phyloP scores from a whole-genome alignment of 23 red algal species.

The Gracilaria gracilis region DNA sequence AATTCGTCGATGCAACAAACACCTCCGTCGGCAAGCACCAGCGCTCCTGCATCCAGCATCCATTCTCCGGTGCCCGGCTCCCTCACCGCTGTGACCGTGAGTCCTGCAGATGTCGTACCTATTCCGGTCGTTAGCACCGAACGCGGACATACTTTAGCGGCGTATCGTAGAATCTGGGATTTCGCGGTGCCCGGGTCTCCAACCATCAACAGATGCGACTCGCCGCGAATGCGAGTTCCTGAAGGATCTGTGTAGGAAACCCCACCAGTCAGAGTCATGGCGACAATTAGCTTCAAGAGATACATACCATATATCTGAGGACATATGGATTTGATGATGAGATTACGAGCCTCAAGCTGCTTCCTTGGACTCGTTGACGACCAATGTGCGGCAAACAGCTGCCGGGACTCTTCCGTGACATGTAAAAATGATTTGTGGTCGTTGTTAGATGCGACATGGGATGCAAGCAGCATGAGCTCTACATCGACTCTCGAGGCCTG shows the following conservation, averaged over 20 bases:
- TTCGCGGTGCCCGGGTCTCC: slow-evolving; percentile 98
- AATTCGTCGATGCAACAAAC: slow-evolving; percentile 99
- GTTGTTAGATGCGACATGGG: slow-evolving; percentile 77
- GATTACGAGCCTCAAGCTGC: slow-evolving; percentile 74
- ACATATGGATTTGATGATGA: slow-evolving; percentile 88
- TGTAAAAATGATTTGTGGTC: slow-evolving; percentile 90
- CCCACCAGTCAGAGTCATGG: slow-evolving; percentile 91
- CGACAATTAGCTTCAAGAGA: slow-evolving; percentile 89
- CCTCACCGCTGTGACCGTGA: slow-evolving; percentile 95
- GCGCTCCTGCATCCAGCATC: slow-evolving; percentile 94
- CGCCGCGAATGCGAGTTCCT: slow-evolving; percentile 83
- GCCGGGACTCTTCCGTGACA: slow-evolving; percentile 76
- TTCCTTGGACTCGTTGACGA: slow-evolving; percentile 29
- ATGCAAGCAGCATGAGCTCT: slow-evolving; percentile 85
- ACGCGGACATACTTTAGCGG: slow-evolving; percentile 85
- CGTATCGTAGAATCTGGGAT: slow-evolving; percentile 88
- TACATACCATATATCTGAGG: slow-evolving; percentile 98
- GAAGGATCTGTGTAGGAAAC: slow-evolving; percentile 78
- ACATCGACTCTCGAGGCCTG: slow-evolving; percentile 79
- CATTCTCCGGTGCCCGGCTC: slow-evolving; percentile 95
- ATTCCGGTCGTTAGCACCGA: slow-evolving; percentile 97
- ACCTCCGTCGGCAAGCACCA: slow-evolving; percentile 97
- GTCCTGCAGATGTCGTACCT: slow-evolving; percentile 88
- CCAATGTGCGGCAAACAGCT: slow-evolving; percentile 82
- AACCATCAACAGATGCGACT: slow-evolving; percentile 91